Evolutionary conservation across 129 eudicot genomes (phyloP).

Genomic region (Pulicaria dysenterica): DNA sequence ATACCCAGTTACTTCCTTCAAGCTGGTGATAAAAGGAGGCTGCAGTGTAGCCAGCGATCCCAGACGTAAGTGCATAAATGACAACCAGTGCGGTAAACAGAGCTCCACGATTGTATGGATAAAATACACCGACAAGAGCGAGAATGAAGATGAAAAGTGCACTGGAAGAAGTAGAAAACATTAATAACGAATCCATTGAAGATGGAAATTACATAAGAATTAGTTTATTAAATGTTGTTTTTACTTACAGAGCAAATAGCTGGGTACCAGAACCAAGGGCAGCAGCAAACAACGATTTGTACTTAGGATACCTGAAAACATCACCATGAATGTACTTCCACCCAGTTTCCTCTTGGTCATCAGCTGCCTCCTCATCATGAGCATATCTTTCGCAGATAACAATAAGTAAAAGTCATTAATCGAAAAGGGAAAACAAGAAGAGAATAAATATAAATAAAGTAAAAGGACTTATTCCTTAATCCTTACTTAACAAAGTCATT

Average conservation of each 20-base stretch:
- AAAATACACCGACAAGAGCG: conserved; percentile 81
- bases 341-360: conserved; percentile 72
- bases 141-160: conserved; percentile 62
- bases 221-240: background rate
- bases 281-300: conserved; percentile 61
- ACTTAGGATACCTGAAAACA: conserved; percentile 57
- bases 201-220: conserved; percentile 6
- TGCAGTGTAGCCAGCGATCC: conserved; percentile 83
- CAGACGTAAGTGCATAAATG: conserved; percentile 82
- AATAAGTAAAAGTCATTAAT: background rate
- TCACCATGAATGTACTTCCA: conserved; percentile 70
- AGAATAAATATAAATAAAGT: background rate
- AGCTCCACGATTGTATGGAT: conserved; percentile 89
- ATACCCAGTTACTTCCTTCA: conserved; percentile 90
- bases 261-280: conserved; percentile 72
- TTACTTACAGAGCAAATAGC: conserved; percentile 58
- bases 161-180: conserved; percentile 35
- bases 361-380: conserved; percentile 66
- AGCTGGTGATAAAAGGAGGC: conserved; percentile 75
- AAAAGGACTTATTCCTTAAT: conserved; percentile 4
- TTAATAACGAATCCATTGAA: conserved; percentile 1
- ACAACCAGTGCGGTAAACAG: conserved; percentile 79
- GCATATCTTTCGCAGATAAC: conserved; percentile 46
- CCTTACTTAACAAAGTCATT: conserved; percentile 68
- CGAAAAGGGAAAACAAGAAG: background rate